Evolutionary conservation across 495 filamentous ascomycete genomes (phyloP), one percentile per base, ranked within the genome.

Genomic region (Penicillium verhagenii): DNA sequence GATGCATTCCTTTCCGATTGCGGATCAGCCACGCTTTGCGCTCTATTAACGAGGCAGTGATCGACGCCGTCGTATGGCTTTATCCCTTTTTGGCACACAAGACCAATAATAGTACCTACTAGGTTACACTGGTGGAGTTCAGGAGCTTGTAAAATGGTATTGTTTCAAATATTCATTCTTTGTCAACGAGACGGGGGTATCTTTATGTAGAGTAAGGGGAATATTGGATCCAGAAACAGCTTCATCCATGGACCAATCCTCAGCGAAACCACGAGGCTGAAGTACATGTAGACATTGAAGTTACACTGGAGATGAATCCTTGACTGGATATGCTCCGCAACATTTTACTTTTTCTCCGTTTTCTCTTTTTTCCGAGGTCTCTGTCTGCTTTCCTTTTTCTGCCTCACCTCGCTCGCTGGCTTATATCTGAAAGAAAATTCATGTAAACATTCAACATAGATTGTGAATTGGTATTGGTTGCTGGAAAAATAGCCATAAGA

Each of bases 1-100:
- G 29, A 9, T 33, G 33, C 33, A 35, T 54, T 54, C 43, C 31
- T 47, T 46, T 47, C 52, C 28, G 24, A 43, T 39, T 47, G 31
- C 52, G 42, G 52, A n/a, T 35, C 33, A 35, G 33, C 14, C 33
- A 35, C 33, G 33, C 33, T 16, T 10, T 7, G 24, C 19, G 23
- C 9, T 26, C 37, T 38, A n/a, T n/a, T n/a, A n/a, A n/a, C n/a
- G n/a, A n/a, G n/a, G 31, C 5, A 35, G 31, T 35, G 31, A 35
- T 35, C 31, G n/a, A 10, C 31, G n/a, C 31, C n/a, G n/a, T 35
- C 35, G 11, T 38, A 38, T 38, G n/a, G 2, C 37, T n/a, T 31
- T 6, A 6, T 31, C 28, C 28, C 28, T 31, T 31, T 13, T 13
- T 6, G 6, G 13, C 28, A 31, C n/a, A n/a, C n/a, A n/a, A n/a